A percentile compares a stretch with the other conserved stretches of the same genome.
phyloP scores from a whole-genome alignment of 2,329 filamentous ascomycete species.

The Cercospora sp. region DNA sequence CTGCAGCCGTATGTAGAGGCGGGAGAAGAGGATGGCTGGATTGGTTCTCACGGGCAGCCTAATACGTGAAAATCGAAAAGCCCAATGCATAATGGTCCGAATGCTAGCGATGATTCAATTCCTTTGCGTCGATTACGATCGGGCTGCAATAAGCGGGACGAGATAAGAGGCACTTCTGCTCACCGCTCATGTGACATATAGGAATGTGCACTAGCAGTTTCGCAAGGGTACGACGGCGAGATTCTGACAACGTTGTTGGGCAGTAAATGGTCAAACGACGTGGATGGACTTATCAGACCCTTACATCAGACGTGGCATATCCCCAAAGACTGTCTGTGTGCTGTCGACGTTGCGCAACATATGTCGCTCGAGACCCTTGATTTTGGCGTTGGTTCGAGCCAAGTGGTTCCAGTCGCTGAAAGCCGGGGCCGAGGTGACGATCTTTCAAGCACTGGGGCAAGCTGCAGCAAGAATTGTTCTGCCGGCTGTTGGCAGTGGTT shows the following conservation, averaged over 20 bases:
- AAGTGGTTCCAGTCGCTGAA: slow-evolving; percentile 12
- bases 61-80: neutral
- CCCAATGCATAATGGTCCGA: neutral
- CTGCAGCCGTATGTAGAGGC: slow-evolving; percentile 34
- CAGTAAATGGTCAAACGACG: neutral
- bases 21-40: slow-evolving; percentile 19
- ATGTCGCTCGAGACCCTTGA: neutral
- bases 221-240: neutral
- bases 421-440: slow-evolving; percentile 3
- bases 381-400: slow-evolving; percentile 2
- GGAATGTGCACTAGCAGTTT: neutral
- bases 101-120: neutral
- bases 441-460: slow-evolving; percentile 1
- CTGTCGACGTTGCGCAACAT: neutral
- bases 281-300: neutral
- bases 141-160: neutral
- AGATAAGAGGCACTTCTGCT: slow-evolving; percentile 1
- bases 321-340: neutral
- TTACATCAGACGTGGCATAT: neutral
- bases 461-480: neutral
- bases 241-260: neutral
- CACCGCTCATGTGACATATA: slow-evolving; percentile 14
- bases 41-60: neutral
- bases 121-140: neutral
- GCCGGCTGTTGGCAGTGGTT: neutral